Evolutionary conservation across 768 basidiomycete genomes (phyloP), one percentile per base, ranked within the genome.

Genomic region (Brasilioporus rufonigricans): DNA sequence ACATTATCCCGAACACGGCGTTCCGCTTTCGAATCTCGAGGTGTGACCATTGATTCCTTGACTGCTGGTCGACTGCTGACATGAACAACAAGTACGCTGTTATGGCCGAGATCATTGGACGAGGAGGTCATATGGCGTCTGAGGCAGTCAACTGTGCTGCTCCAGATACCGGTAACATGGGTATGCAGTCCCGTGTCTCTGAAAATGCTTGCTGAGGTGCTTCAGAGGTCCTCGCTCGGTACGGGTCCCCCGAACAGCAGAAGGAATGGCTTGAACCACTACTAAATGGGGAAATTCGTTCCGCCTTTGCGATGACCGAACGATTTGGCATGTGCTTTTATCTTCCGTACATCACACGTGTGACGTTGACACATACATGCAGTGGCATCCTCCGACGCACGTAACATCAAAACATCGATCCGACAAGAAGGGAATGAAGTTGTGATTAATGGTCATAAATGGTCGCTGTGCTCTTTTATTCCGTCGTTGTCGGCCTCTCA

Each of bases 131-230:
- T 59, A 73, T 94, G 47, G 92, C 88, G 3, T 85, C 95, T 21
- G 87, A 98, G 74, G 84, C 81, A 13, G 85, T 90, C 52, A 99
- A 99, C 66, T 98, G 94, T 73, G 86, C 94, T 24, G 94, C 95
- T 14, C 96, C 96, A 29, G 96, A 98, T 72, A 98, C 96, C 16
- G 96, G 95, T 2, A 98, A 98, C 71, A 98, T 98, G 94, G 93
- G 93, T 91, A 61, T 47, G 16, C 31, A 9, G 7, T 61, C 48
- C 19, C 12, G 11, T 21, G 14, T 2, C 23, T 9, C 27, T 48
- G 19, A 18, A 26, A 32, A 23, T 19, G 32, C 13, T 55, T 31
- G 35, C 50, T 61, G 39, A 55, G 18, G 21, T 36, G 36, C 26
- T 52, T 52, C 75, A 95, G 95, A 99, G 91, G 93, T 99, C 21